A percentile compares a stretch with the other conserved stretches of the same genome.
Conservation (phyloP, 2,329 filamentous ascomycete species). For the Zasmidium angulare region DNA sequence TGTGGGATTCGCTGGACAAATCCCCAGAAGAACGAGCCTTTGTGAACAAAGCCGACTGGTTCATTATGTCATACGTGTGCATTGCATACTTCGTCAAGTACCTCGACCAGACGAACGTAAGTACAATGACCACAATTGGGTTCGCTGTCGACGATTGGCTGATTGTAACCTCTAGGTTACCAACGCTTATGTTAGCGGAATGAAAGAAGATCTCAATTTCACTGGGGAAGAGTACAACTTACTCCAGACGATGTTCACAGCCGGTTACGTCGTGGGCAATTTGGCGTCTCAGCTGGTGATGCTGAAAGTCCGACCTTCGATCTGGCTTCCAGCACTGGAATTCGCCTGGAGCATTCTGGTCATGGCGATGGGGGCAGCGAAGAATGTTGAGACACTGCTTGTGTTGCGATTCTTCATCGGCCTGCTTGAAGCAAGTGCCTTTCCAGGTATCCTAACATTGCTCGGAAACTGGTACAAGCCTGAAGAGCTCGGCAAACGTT, state of each 20-base stretch:
- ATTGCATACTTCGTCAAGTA: conserved; percentile 9
- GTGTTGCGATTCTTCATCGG: conserved; percentile 8
- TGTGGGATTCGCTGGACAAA: conserved; percentile 6
- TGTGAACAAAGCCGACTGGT: conserved; percentile 9
- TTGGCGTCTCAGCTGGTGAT: conserved; percentile 6
- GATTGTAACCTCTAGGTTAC: neutral
- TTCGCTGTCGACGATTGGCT: neutral
- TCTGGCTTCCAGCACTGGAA: conserved; percentile 4
- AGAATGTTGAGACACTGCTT: conserved; percentile 3
- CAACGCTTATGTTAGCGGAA: conserved; percentile 53
- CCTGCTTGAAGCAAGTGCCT: conserved; percentile 2
- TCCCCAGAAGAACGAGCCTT: conserved; percentile 5
- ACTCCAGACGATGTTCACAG: conserved; percentile 8
- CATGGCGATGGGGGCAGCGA: conserved; percentile 3
- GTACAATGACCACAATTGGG: too few relatives aligned
- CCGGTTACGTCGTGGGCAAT: conserved; percentile 6
- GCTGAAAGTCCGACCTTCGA: conserved; percentile 7
- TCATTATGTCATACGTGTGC: conserved; percentile 8
- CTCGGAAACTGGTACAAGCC: conserved; percentile 14
- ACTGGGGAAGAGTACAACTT: conserved; percentile 25
- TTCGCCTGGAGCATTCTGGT: conserved; percentile 7
- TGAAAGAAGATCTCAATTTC: conserved; percentile 53
- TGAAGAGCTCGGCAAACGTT: conserved; percentile 18
- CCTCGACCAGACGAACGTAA: conserved; percentile 5
- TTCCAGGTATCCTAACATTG: conserved; percentile 7